Base-by-base conservation (phyloP, 1,139 yeast species). In the Suhomyces anneliseae region DNA sequence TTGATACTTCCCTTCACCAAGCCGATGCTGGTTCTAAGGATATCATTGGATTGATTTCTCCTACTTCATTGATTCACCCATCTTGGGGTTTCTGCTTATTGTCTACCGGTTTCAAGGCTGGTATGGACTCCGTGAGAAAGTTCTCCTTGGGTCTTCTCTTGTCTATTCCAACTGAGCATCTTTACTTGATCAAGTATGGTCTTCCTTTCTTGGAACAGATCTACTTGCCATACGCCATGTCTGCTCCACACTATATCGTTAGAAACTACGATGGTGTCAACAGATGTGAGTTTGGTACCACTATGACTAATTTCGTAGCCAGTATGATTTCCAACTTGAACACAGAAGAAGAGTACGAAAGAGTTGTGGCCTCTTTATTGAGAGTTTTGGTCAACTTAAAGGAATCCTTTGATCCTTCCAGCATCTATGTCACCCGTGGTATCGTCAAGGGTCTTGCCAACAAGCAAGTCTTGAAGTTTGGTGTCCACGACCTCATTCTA, bases 1-100 rank as follows among this genome's bases (percentile, higher is more conserved):
- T 90, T 41, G 97, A 90, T 61, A 85, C 96, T 0, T 87, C 97
- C 0, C 69, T 88, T 57, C 92, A 90, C 58, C 97, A 90, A 64
- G 83, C 93, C 0, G 85, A 85, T 55, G 97, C 90, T 10, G 95
- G 95, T 0, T 66, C 80, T 2, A 67, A 68, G 7, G 96, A 89
- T 58, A 78, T 90, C 37, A 64, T 83, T 6, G 69, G 68, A 2
- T 65, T 89, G 26, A 72, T 89, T 37, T 70, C 83, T 0, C 77
- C 81, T 2, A 55, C 61, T 1, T 76, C 83, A 0, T 65, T 76
- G 15, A 72, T 85, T 35, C 79, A 82, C 47, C 83, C 92, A 0
- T 71, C 80, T 0, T 90, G 97, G 95, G 86, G 88, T 0, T 70
- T 87, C 52, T 75, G 87, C 8, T 68, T 90, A 19, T 69, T 90